These are phyloP conservation scores for Phytophthora palmivora DNA, from an alignment of 352 stramenopile species.

Conservation along the genomic window DNA sequence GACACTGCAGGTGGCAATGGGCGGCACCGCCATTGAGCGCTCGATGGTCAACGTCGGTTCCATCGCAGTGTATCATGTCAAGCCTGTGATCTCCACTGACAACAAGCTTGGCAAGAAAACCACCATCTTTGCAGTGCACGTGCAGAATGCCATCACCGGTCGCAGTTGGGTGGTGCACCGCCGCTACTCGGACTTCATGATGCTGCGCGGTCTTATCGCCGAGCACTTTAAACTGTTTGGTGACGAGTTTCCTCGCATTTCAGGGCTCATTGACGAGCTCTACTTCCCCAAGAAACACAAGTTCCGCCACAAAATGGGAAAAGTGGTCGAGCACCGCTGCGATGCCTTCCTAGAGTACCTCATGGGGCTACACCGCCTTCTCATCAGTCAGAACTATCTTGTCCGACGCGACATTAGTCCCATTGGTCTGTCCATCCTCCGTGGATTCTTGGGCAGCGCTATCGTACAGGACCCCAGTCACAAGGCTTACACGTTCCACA, in stretches of 20 bases:
- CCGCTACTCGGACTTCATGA: constrained; percentile 69
- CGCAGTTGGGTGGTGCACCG: constrained; percentile 78
- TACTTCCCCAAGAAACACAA: constrained; percentile 81
- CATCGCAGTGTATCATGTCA: constrained; percentile 69
- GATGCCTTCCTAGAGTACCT: constrained; percentile 75
- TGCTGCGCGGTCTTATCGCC: constrained; percentile 56
- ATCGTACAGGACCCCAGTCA: constrained; percentile 63
- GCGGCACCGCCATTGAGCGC: constrained; percentile 65
- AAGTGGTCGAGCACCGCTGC: constrained; percentile 67
- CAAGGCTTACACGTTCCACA: constrained; percentile 65
- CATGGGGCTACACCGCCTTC: constrained; percentile 62
- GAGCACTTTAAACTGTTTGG: constrained; percentile 65
- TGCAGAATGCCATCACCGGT: constrained; percentile 78
- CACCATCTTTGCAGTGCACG: constrained; percentile 67
- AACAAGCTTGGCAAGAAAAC: constrained; percentile 46
- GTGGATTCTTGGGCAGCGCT: constrained; percentile 69
- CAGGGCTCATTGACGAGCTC: constrained; percentile 49
- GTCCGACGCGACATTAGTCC: constrained; percentile 60
- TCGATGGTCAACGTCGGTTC: constrained; percentile 69
- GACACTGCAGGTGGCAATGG: constrained; percentile 56
- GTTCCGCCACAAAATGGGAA: constrained; percentile 58
- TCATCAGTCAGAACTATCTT: constrained; percentile 71
- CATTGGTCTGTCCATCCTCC: constrained; percentile 70
- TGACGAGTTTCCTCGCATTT: constrained; percentile 59
- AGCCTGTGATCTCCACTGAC: constrained; percentile 44